Evolutionary conservation across 768 basidiomycete genomes (phyloP).

Genomic region (Leccinum rimulosum): DNA sequence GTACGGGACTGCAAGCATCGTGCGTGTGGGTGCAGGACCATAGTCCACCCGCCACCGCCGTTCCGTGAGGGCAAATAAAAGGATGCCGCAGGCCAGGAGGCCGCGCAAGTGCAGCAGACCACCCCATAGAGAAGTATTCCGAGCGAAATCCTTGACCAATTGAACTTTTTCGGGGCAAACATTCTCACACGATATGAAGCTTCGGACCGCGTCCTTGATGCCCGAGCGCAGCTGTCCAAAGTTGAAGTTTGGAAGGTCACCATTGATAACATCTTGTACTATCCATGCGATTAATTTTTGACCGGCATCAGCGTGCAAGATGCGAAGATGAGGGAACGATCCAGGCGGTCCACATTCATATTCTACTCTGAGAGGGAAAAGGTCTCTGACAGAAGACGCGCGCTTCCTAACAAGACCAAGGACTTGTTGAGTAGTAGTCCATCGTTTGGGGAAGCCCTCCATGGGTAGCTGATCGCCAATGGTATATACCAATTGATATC

Average conservation of each 20-base stretch:
- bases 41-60: slow-evolving; percentile 35
- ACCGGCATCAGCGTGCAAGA: slow-evolving; percentile 12
- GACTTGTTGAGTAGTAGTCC: not conserved
- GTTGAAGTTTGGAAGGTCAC: not conserved
- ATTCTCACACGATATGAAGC: slow-evolving; percentile 9
- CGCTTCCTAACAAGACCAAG: not conserved
- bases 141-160: not conserved
- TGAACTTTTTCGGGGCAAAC: not conserved
- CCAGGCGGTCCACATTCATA: slow-evolving; percentile 4
- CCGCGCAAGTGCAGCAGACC: slow-evolving; percentile 25
- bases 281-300: slow-evolving; percentile 5
- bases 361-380: slow-evolving; percentile 11
- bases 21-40: slow-evolving; percentile 19
- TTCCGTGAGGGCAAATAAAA: slow-evolving; percentile 25
- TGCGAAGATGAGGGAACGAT: slow-evolving; percentile 13
- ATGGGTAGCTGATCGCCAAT: slow-evolving; percentile 26
- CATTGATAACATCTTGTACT: not conserved
- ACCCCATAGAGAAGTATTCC: not conserved
- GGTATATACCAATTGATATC: slow-evolving; percentile 50
- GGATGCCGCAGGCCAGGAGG: slow-evolving; percentile 24
- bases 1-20: slow-evolving; percentile 31
- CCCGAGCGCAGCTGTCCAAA: not conserved
- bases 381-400: not conserved
- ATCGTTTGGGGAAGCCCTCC: not conserved
- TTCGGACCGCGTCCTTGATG: slow-evolving; percentile 1